These are phyloP conservation scores for Forsythia suspensa DNA, from an alignment of 257 asterid species.

Conservation along the genomic window DNA sequence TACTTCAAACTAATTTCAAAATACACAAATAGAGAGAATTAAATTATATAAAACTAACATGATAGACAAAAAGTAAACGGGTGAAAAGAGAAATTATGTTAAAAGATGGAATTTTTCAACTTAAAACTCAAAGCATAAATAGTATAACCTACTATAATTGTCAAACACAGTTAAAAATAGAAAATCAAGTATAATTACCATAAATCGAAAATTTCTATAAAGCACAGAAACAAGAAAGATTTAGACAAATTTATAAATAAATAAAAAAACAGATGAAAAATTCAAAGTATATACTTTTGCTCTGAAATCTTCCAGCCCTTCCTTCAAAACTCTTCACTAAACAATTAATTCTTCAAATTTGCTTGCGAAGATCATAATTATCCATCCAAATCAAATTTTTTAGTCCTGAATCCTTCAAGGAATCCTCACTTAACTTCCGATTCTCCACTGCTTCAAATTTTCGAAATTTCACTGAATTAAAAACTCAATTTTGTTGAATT, in stretches of 20 bases:
- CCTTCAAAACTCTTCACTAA: conserved; percentile 7
- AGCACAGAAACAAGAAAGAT: not conserved
- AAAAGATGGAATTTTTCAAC: not conserved
- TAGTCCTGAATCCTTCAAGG: not conserved
- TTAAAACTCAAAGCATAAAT: not conserved
- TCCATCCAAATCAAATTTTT: not conserved
- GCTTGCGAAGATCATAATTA: not conserved
- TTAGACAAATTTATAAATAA: too few species aligned
- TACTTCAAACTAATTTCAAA: not conserved
- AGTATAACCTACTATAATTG: not conserved
- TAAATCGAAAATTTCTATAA: not conserved
- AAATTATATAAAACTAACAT: not conserved
- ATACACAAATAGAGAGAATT: not conserved
- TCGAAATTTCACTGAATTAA: not conserved
- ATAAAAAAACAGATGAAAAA: not conserved
- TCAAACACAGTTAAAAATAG: not conserved
- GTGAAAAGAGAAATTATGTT: not conserved
- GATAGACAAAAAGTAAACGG: not conserved
- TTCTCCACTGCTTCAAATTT: conserved; percentile 10
- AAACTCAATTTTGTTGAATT: conserved; percentile 2
- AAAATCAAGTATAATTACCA: not conserved
- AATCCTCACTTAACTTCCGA: conserved; percentile 1
- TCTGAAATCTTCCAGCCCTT: not conserved
- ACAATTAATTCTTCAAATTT: not conserved
- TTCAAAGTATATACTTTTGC: conserved; percentile 7